These are phyloP conservation scores for Rhizophora apiculata DNA, from an alignment of 345 rosid genomes.

Conservation along the genomic window DNA sequence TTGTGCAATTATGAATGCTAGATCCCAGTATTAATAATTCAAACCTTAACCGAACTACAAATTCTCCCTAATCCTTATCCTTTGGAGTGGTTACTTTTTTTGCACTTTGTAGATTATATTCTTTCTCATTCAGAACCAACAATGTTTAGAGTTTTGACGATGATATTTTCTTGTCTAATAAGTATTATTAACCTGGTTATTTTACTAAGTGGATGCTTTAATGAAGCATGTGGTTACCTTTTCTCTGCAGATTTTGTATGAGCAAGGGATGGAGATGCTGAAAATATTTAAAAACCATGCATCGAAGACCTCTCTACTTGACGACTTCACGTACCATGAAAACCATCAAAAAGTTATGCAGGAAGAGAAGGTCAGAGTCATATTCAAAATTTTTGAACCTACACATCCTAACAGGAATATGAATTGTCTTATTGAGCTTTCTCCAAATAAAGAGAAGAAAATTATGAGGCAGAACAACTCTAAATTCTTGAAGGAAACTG, in stretches of 20 bases:
- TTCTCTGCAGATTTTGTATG: constrained; percentile 56
- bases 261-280: constrained; percentile 81
- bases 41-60: background rate
- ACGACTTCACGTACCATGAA: constrained; percentile 83
- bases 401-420: constrained; percentile 42
- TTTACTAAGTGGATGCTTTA: too few species aligned
- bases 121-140: too few species aligned
- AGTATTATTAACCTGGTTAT: too few species aligned
- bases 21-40: background rate
- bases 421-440: constrained; percentile 14
- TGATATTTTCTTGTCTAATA: too few species aligned
- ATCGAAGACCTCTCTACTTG: constrained; percentile 64
- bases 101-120: too few species aligned
- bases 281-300: constrained; percentile 60
- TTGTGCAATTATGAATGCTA: background rate
- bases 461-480: constrained; percentile 13
- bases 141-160: too few species aligned
- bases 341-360: constrained; percentile 74
- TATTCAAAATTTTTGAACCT: constrained; percentile 38
- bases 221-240: background rate
- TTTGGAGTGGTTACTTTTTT: too few species aligned
- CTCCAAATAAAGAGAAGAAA: constrained; percentile 26
- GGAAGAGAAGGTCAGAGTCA: constrained; percentile 61
- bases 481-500: constrained; percentile 22
- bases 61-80: too few species aligned